These are phyloP conservation scores for Taiwanofungus camphoratus DNA, from an alignment of 1,284 basidiomycete species.

Conservation along the genomic window DNA sequence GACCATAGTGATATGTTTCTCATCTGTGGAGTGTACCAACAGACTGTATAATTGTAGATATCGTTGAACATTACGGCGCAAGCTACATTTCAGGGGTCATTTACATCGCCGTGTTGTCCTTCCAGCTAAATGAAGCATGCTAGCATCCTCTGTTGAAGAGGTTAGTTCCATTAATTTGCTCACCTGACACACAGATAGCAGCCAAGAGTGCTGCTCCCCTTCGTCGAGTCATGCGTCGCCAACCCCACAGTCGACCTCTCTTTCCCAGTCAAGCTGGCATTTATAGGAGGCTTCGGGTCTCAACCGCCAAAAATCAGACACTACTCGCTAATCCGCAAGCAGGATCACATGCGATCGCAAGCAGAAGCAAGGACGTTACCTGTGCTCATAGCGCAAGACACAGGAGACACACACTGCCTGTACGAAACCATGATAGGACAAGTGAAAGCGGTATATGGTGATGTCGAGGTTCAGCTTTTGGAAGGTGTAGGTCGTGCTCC, in stretches of 20 bases:
- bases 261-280: constrained; percentile 25
- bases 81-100: constrained; percentile 32
- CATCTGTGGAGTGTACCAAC: too few species aligned
- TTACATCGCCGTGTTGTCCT: constrained; percentile 27
- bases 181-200: constrained; percentile 24
- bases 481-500: constrained; percentile 29
- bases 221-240: constrained; percentile 29
- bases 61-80: constrained; percentile 30
- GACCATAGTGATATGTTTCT: too few species aligned
- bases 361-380: constrained; percentile 26
- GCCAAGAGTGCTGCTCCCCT: constrained; percentile 26
- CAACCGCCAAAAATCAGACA: constrained; percentile 29
- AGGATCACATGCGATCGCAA: constrained; percentile 29
- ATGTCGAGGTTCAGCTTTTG: constrained; percentile 24
- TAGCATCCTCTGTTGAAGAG: constrained; percentile 28
- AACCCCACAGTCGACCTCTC: constrained; percentile 23
- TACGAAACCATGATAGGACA: constrained; percentile 18
- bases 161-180: constrained; percentile 23
- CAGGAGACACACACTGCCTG: constrained; percentile 23
- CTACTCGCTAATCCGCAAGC: constrained; percentile 26
- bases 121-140: constrained; percentile 17
- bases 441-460: constrained; percentile 23
- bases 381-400: constrained; percentile 27
- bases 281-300: constrained; percentile 30
- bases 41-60: constrained; percentile 32